A percentile compares a stretch with the other conserved stretches of the same genome.
Evolutionary conservation across 495 filamentous ascomycete genomes (phyloP).

Genomic region (Ramalina intermedia): DNA sequence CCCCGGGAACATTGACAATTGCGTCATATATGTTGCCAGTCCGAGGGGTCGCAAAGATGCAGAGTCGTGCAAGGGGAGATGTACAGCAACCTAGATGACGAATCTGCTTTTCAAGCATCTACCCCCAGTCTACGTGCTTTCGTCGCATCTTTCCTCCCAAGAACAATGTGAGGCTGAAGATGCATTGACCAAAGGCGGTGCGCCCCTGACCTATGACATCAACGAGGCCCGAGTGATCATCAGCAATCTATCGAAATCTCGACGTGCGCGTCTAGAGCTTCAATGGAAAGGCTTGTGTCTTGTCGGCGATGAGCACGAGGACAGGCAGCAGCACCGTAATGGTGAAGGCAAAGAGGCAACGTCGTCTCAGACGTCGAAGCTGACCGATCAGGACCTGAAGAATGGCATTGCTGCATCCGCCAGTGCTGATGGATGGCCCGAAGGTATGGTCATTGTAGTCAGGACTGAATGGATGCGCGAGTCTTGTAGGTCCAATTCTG

Average conservation of each 20-base stretch:
- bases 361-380: neutral
- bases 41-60: too few species aligned
- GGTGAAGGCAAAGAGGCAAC: neutral
- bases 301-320: constrained; percentile 35
- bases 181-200: constrained; percentile 37
- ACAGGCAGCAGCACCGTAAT: neutral
- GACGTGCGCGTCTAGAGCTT: constrained; percentile 65
- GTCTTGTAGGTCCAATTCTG: constrained; percentile 31
- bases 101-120: constrained; percentile 27
- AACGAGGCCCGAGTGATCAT: constrained; percentile 60
- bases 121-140: constrained; percentile 61
- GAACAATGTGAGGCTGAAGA: constrained; percentile 49
- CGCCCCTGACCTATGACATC: constrained; percentile 54
- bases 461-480: constrained; percentile 62
- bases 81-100: neutral
- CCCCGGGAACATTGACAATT: too few species aligned
- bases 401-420: constrained; percentile 3
- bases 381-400: neutral
- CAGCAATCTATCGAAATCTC: constrained; percentile 50
- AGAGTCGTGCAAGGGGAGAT: too few species aligned
- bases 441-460: constrained; percentile 46
- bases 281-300: constrained; percentile 43
- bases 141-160: constrained; percentile 48
- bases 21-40: too few species aligned
- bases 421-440: neutral